phyloP scores from a whole-genome alignment of 257 asterid genomes.

The Henckelia pumila region DNA sequence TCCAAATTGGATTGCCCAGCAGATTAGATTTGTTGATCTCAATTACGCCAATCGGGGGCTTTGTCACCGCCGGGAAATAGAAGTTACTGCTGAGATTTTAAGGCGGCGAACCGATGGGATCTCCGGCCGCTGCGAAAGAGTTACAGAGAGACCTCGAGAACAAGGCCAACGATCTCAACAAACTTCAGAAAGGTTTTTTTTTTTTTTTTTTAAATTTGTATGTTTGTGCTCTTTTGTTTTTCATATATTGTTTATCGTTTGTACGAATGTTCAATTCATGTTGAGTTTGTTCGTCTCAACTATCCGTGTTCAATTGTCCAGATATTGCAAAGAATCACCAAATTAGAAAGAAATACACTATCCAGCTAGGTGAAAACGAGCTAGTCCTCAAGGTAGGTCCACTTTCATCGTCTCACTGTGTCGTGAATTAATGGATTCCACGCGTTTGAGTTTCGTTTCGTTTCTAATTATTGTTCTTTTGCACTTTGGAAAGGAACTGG shows the following conservation, averaged over 20 bases:
- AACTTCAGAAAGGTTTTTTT: slow-evolving; percentile 63
- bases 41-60: background rate
- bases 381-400: slow-evolving; percentile 78
- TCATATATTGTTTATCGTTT: background rate
- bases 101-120: slow-evolving; percentile 26
- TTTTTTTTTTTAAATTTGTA: background rate
- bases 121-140: slow-evolving; percentile 56
- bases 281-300: slow-evolving; percentile 13
- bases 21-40: no score
- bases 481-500: slow-evolving; percentile 60
- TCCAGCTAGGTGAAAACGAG: slow-evolving; percentile 95
- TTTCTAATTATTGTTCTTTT: background rate
- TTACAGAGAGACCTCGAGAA: slow-evolving; percentile 81
- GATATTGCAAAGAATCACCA: slow-evolving; percentile 87
- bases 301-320: slow-evolving; percentile 20
- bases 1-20: background rate
- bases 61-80: slow-evolving; percentile 22
- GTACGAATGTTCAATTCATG: background rate
- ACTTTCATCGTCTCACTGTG: background rate
- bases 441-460: slow-evolving; percentile 5
- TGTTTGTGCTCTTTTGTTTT: background rate
- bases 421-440: slow-evolving; percentile 5
- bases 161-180: slow-evolving; percentile 81
- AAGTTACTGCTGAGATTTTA: slow-evolving; percentile 15
- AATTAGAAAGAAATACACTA: slow-evolving; percentile 81